These are phyloP conservation scores for Aspergillus sp. DNA, from an alignment of 2,329 filamentous ascomycete genomes.

Conservation along the genomic window DNA sequence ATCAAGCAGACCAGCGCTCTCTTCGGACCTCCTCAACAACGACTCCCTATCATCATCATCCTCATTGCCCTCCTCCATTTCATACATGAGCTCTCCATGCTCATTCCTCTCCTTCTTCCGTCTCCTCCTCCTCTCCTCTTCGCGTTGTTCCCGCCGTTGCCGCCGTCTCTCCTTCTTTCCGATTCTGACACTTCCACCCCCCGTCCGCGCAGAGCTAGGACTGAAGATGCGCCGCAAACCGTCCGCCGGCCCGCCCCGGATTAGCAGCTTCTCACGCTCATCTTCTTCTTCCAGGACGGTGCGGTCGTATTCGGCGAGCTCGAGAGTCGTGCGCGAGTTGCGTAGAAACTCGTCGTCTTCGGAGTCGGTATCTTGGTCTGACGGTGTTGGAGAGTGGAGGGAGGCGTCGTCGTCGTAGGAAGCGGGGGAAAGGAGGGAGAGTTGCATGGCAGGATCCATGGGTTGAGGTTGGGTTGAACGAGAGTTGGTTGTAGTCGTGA, in stretches of 20 bases:
- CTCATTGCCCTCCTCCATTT: slow-evolving; percentile 69
- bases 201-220: slow-evolving; percentile 22
- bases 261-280: slow-evolving; percentile 43
- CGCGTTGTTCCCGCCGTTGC: slow-evolving; percentile 40
- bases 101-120: slow-evolving; percentile 51
- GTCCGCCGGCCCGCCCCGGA: slow-evolving; percentile 29
- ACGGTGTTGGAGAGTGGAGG: slow-evolving; percentile 44
- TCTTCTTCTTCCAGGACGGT: slow-evolving; percentile 69
- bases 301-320: slow-evolving; percentile 61
- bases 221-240: slow-evolving; percentile 36
- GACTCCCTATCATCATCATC: slow-evolving; percentile 52
- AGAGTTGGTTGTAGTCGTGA: no score
- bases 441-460: no score
- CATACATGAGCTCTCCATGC: slow-evolving; percentile 72
- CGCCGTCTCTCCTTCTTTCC: slow-evolving; percentile 45
- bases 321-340: slow-evolving; percentile 58
- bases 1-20: slow-evolving; percentile 3
- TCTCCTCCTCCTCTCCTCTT: slow-evolving; percentile 33
- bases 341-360: slow-evolving; percentile 64
- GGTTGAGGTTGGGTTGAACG: no score
- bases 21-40: slow-evolving; percentile 40
- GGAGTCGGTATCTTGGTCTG: slow-evolving; percentile 65
- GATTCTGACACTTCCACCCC: slow-evolving; percentile 41
- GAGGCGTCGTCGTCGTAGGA: slow-evolving; percentile 65
- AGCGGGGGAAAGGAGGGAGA: slow-evolving; percentile 50